Evolutionary conservation across 768 basidiomycete genomes (phyloP), one percentile per base, ranked within the genome.

Genomic region (Coprinopsis marcescibilis): DNA sequence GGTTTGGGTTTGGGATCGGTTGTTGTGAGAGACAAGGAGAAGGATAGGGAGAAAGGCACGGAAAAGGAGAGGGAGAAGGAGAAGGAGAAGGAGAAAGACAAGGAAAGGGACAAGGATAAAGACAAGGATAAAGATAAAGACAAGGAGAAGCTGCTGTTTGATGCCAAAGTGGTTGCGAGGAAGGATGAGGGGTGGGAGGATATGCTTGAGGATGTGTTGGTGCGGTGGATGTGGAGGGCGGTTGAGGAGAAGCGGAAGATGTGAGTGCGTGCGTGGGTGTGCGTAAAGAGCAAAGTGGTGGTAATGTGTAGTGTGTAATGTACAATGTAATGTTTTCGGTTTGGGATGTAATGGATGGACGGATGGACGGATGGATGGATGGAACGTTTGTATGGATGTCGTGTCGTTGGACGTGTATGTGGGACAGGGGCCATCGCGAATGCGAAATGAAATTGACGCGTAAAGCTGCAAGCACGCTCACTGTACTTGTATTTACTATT

Each of bases 51-150:
- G 20, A 41, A 32, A 23, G 42, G 39, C 20, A 29, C 26, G 20
- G 30, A 51, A 17, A 45, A 71, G 3, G n/a, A n/a, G n/a, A n/a
- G n/a, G n/a, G 92, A 94, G 51, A 88, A 93, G 56, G 79, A 86
- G 0, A 75, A 76, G 37, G 61, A 80, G 2, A 77, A 93, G 1
- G 91, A 89, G 23, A 71, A 78, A 48, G 78, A 72, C 46, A 89
- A 85, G 10, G 72, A 75, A 0, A 89, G 85, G 0, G 94, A 92
- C 91, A 82, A 89, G 46, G 67, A 68, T 20, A 89, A 91, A 84
- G 69, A 94, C 4, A 80, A 85, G 59, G 56, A 56, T 24, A 40
- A 15, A 24, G 47, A 45, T 23, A 41, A 32, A 23, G 42, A 45
- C 20, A 29, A 37, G 20, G 30, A 51, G 17, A 45, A 71, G 3